These are phyloP conservation scores for Cercospora berteroae DNA, from an alignment of 2,329 filamentous ascomycete species.

Conservation along the genomic window DNA sequence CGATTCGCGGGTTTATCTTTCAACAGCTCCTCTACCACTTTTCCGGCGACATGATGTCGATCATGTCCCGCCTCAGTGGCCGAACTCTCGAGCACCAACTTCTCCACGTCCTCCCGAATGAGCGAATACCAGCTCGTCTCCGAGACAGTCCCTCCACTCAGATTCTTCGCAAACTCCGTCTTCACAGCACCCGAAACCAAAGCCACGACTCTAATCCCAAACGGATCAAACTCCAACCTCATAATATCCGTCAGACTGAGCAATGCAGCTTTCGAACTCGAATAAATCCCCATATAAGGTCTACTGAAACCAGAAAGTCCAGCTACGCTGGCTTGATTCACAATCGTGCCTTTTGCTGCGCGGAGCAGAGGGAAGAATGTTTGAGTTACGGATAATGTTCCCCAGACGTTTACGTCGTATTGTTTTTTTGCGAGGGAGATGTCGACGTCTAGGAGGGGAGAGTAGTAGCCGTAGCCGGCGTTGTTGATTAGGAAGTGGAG, in stretches of 20 bases:
- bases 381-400: constrained; percentile 37
- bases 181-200: constrained; percentile 16
- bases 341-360: constrained; percentile 36
- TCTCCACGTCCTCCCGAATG: constrained; percentile 43
- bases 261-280: constrained; percentile 34
- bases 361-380: constrained; percentile 52
- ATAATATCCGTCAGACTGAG: constrained; percentile 26
- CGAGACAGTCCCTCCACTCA: constrained; percentile 43
- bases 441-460: constrained; percentile 32
- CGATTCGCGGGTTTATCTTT: constrained; percentile 1
- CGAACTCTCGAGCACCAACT: constrained; percentile 9
- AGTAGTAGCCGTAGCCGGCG: constrained; percentile 41
- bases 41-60: constrained; percentile 15
- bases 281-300: constrained; percentile 38
- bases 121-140: constrained; percentile 51
- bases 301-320: constrained; percentile 20
- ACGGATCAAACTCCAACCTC: constrained; percentile 33
- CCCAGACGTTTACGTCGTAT: constrained; percentile 54
- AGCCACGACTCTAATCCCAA: constrained; percentile 33
- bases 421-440: constrained; percentile 47
- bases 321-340: constrained; percentile 42
- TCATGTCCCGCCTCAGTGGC: constrained; percentile 14
- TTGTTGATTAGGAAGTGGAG: constrained; percentile 53
- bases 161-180: constrained; percentile 12
- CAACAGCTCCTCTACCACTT: constrained; percentile 20